These are phyloP conservation scores for cucumber (Cucumis sativus) DNA, from an alignment of 306 rosid genomes.

Conservation along the genomic window Cucumber_9930_V3 NC_026659.2:26556001-26556500, in stretches of 20 bases:
- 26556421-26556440: slow-evolving; percentile 2
- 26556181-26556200: background rate
- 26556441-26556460: background rate
- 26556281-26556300: slow-evolving; percentile 82
- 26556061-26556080: background rate
- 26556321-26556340: slow-evolving; percentile 82
- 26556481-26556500: background rate
- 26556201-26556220: background rate
- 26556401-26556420: background rate
- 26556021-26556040: background rate
- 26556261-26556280: slow-evolving; percentile 11
- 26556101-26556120: background rate
- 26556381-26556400: slow-evolving; percentile 44
- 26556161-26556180: background rate
- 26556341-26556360: slow-evolving; percentile 95
- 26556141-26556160: background rate
- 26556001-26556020: no score
- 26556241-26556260: background rate
- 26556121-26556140: background rate
- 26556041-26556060: background rate
- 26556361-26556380: slow-evolving; percentile 80
- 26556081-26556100: background rate
- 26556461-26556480: background rate
- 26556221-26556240: background rate
- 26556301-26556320: slow-evolving; percentile 84